Base-by-base conservation (phyloP, 176 grass and related monocot species). In the Secale cereale region DNA sequence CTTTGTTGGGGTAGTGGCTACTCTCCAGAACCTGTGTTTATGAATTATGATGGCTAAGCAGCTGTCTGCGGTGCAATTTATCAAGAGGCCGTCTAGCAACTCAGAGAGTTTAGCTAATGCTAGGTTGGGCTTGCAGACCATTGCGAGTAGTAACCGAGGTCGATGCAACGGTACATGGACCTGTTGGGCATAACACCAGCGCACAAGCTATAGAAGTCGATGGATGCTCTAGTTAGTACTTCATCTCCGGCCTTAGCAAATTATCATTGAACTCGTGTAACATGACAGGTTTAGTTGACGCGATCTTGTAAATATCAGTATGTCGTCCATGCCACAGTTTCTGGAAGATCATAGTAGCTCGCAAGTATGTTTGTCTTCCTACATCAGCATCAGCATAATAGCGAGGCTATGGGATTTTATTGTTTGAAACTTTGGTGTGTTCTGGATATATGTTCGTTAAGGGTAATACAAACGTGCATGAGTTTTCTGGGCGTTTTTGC, bases 111-210 rank as follows among this genome's bases (percentile, higher is more conserved):
- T 56, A 0, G 17, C 17, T 56, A 56, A 57, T 57, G 48, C 16
- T 52, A 19, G 48, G 48, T 0, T 52, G 48, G 48, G 48, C 48
- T 52, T 19, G 48, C 1, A 16, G 48, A 52, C 48, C 48, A 52
- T 52, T 19, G 48, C 48, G 48, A 52, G 48, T 52, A 52, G 16
- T 52, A 52, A 52, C 48, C 5, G 48, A 52, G 48, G 48, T 52
- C 6, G 16, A 19, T 52, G 48, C 48, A 50, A 6, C 16, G 4
- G 50, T 56, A 56, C 6, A 56, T 57, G 19, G 52, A 95, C 17
- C 88, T 95, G 26, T 88, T 95, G 0, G 90, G 93, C 69, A 92
- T 95, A 43, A 90, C 85, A 0, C 93, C 93, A 0, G 88, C 90
- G 61, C 88, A 95, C 83, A 90, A 92, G 81, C 77, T 93, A 22